phyloP scores from a whole-genome alignment of 768 basidiomycete species.

The Auriscalpium microsporum region DNA sequence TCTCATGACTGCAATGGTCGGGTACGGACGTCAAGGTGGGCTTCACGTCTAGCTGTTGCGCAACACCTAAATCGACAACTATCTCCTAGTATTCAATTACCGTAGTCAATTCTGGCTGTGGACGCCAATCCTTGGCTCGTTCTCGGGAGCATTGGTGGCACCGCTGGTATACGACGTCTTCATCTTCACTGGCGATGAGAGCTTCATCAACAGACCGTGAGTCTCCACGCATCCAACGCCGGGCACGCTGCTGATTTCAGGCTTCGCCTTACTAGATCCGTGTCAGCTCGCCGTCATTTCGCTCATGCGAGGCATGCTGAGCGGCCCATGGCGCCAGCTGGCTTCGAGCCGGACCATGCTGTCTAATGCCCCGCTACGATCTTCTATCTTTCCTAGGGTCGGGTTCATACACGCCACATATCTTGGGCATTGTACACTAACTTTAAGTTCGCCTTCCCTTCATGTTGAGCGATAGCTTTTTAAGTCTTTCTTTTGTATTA shows the following conservation, averaged over 20 bases:
- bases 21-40: constrained; percentile 46
- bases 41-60: neutral
- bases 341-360: neutral
- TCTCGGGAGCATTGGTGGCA: constrained; percentile 49
- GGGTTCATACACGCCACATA: too few species aligned
- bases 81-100: constrained; percentile 29
- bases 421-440: too few species aligned
- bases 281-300: neutral
- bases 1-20: constrained; percentile 60
- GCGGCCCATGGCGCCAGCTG: neutral
- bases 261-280: neutral
- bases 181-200: constrained; percentile 48
- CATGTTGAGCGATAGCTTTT: too few species aligned
- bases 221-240: constrained; percentile 10
- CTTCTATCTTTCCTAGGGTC: too few species aligned
- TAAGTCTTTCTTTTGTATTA: too few species aligned
- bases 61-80: neutral
- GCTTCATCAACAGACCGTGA: constrained; percentile 46
- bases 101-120: constrained; percentile 66
- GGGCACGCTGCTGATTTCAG: neutral
- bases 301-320: neutral
- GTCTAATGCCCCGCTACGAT: neutral
- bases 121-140: constrained; percentile 55
- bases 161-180: constrained; percentile 49
- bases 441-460: too few species aligned